phyloP scores from a whole-genome alignment of 768 basidiomycete genomes.

The Heimioporus sp. region DNA sequence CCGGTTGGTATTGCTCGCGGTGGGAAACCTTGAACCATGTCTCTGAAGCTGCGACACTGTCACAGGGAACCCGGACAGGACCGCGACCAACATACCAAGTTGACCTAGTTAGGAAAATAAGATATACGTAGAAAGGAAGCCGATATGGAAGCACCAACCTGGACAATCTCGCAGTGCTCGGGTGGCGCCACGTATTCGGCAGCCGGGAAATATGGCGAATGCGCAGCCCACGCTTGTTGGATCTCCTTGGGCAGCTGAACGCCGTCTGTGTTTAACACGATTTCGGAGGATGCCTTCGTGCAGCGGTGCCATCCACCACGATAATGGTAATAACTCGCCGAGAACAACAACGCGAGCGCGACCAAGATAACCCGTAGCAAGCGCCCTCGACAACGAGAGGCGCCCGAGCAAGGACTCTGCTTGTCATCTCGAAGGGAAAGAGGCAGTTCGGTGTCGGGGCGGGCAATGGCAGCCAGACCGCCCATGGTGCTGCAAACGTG shows the following conservation, averaged over 20 bases:
- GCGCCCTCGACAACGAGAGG: conserved; percentile 2
- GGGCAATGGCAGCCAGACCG: neutral
- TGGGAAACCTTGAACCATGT: conserved; percentile 80
- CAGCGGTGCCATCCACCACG: conserved; percentile 1
- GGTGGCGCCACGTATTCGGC: conserved; percentile 47
- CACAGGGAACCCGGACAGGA: neutral
- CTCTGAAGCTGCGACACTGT: conserved; percentile 58
- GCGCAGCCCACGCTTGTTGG: conserved; percentile 52
- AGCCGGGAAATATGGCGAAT: conserved; percentile 57
- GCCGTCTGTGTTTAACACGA: neutral
- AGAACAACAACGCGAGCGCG: conserved; percentile 14
- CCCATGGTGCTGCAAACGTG: conserved; percentile 3
- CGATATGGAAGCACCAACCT: conserved; percentile 36
- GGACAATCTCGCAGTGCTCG: conserved; percentile 48
- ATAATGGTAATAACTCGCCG: conserved; percentile 11
- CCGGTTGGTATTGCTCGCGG: conserved; percentile 39
- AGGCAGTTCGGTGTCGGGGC: conserved; percentile 3
- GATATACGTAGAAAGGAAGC: neutral
- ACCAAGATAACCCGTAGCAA: conserved; percentile 7
- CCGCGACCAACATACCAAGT: conserved; percentile 23
- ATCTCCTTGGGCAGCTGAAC: conserved; percentile 20
- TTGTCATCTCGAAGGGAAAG: conserved; percentile 7
- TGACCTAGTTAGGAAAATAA: conserved; percentile 14
- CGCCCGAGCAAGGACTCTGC: neutral
- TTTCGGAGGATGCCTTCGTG: neutral